Evolutionary conservation across 768 basidiomycete species (phyloP).

Genomic region (Dendrothele bispora): DNA sequence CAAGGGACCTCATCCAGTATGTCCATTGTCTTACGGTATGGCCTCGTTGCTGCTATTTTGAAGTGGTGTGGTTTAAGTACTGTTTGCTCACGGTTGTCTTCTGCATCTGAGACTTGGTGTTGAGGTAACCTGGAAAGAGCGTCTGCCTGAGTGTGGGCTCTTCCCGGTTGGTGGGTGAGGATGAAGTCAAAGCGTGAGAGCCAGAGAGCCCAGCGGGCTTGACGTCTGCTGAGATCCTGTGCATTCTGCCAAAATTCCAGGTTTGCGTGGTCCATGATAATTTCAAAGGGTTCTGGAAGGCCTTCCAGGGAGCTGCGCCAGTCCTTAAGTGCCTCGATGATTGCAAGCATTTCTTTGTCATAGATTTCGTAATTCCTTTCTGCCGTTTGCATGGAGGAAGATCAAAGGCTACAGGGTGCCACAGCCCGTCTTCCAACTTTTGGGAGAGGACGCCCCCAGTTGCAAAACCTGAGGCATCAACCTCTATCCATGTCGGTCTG

Average conservation of each 20-base stretch:
- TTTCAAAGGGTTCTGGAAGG: constrained; percentile 5
- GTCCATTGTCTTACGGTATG: too few species aligned
- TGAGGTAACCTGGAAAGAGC: not conserved
- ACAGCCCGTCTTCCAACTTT: not conserved
- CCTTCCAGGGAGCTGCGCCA: constrained; percentile 14
- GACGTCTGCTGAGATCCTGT: too few species aligned
- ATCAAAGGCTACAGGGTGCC: not conserved
- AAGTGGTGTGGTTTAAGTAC: not conserved
- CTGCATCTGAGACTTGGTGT: not conserved
- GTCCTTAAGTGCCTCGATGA: constrained; percentile 3
- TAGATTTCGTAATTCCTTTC: constrained; percentile 12
- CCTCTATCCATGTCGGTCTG: not conserved
- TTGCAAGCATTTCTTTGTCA: constrained; percentile 12
- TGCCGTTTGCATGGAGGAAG: not conserved
- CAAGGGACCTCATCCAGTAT: too few species aligned
- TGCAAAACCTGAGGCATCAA: not conserved
- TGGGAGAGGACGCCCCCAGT: not conserved
- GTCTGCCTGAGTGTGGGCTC: not conserved
- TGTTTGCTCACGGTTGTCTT: not conserved
- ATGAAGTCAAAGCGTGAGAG: too few species aligned
- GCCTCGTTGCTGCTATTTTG: too few species aligned
- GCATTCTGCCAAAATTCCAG: too few species aligned
- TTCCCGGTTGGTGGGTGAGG: too few species aligned
- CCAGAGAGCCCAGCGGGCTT: too few species aligned
- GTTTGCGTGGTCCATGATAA: constrained; percentile 6